Base-by-base conservation (phyloP, 345 rosid genomes). In the Fremontodendron californicum region DNA sequence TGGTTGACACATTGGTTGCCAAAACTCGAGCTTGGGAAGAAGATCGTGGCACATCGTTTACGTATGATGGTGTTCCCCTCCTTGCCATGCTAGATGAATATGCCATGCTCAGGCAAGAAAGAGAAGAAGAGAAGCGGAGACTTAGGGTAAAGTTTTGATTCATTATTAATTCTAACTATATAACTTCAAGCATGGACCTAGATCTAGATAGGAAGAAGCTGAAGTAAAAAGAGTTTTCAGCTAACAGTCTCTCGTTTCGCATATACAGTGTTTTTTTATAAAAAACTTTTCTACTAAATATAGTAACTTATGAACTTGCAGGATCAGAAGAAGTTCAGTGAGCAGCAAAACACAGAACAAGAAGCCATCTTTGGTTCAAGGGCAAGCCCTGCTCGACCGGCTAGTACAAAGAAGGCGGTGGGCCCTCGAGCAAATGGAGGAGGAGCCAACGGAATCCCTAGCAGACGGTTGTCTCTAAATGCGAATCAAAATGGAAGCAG, bases 81-180 rank as follows among this genome's bases (percentile, higher is more conserved):
- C 94, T 96, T 31, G 97, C 98, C 64, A 93, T 93, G 97, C 89
- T 96, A 23, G 97, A 96, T 78, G 99, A 93, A 81, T 96, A 96
- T 78, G 91, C 93, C 78, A 87, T 93, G 90, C 91, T 93, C 69
- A 89, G 94, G 81, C 98, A 91, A 73, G 98, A 96, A 87, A 85
- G 97, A 79, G 98, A 93, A 86, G 98, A 96, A 76, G 99, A 96
- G 86, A 96, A 93, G 75, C 86, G 93, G 57, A 89, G 93, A 78
- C 60, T 90, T 77, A 92, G 88, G 84, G 98, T 93, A 73, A 84
- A 91, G 46, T 25, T 37, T 52, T 1, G 5, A 39, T 71, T 73
- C 25, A 51, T 42, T 77, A 23, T 45, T 3, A 31, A 37, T 33
- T 66, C 23, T 16, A 40, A 75, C 25, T 54, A 12, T 31, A 21